These are phyloP conservation scores for Salix brachista DNA, from an alignment of 345 rosid species.

Conservation along the genomic window DNA sequence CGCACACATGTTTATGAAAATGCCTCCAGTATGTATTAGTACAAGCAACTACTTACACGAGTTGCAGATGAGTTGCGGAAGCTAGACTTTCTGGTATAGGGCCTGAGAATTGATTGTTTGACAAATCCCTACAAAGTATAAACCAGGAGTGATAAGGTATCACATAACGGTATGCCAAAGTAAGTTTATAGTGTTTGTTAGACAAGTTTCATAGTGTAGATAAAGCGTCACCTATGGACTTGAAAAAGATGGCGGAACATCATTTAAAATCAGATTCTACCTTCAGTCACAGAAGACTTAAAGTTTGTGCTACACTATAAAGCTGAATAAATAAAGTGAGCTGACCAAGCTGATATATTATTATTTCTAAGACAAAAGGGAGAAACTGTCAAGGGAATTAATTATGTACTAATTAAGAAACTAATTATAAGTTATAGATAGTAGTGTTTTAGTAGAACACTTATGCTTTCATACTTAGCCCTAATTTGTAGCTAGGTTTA, in stretches of 20 bases:
- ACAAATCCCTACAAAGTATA: slow-evolving; percentile 63
- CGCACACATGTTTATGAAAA: neutral
- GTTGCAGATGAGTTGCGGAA: slow-evolving; percentile 56
- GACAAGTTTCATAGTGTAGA: neutral
- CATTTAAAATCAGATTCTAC: neutral
- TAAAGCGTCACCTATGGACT: slow-evolving; percentile 2
- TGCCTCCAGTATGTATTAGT: neutral
- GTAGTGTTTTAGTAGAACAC: too few relatives aligned
- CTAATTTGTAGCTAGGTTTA: too few relatives aligned
- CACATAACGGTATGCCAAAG: neutral
- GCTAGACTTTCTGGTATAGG: slow-evolving; percentile 78
- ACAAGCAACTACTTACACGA: slow-evolving; percentile 52
- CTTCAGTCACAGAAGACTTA: neutral
- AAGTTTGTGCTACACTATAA: neutral
- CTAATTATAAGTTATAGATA: too few relatives aligned
- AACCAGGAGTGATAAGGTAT: neutral
- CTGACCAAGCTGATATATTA: neutral
- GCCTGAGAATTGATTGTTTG: slow-evolving; percentile 74
- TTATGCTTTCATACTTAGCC: too few relatives aligned
- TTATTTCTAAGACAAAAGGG: neutral
- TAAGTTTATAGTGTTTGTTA: neutral
- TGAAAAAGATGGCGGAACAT: neutral
- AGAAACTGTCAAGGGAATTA: too few relatives aligned
- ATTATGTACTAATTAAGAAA: too few relatives aligned
- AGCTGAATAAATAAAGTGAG: neutral